Conservation (phyloP, 805 yeast genomes). For the Torulaspora maleeae region DNA sequence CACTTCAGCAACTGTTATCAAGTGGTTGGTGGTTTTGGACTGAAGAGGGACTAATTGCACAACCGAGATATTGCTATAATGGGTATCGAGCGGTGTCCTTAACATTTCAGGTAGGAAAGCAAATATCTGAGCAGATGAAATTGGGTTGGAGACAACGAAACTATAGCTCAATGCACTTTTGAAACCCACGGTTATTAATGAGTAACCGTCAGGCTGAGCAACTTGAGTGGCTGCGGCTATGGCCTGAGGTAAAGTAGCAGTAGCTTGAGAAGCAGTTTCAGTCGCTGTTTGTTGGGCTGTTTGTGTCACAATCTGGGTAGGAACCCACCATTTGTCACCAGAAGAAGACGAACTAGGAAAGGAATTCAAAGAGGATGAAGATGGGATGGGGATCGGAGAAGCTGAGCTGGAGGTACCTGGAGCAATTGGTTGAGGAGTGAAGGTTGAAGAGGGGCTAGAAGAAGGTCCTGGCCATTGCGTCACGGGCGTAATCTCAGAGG, state of each 20-base stretch:
- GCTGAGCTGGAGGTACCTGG: conserved; percentile 1
- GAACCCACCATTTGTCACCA: conserved; percentile 50
- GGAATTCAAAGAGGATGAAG: conserved; percentile 8
- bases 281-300: conserved; percentile 37
- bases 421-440: background rate
- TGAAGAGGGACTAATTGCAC: conserved; percentile 71
- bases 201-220: conserved; percentile 29
- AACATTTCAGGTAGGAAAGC: conserved; percentile 75
- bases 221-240: conserved; percentile 39
- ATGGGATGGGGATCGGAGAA: conserved; percentile 1
- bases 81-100: conserved; percentile 51
- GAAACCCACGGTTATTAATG: conserved; percentile 43
- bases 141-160: conserved; percentile 77
- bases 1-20: conserved; percentile 84
- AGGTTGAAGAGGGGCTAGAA: background rate
- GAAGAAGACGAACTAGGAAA: conserved; percentile 28
- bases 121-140: conserved; percentile 68
- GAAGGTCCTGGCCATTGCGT: background rate
- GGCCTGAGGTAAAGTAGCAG: conserved; percentile 41
- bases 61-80: conserved; percentile 51
- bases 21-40: conserved; percentile 50
- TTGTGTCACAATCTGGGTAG: conserved; percentile 74
- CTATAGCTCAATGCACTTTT: conserved; percentile 75
- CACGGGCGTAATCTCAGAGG: background rate
- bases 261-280: conserved; percentile 41